These are phyloP conservation scores for Zygotorulaspora florentina DNA, from an alignment of 805 yeast genomes.

Conservation along the genomic window DNA sequence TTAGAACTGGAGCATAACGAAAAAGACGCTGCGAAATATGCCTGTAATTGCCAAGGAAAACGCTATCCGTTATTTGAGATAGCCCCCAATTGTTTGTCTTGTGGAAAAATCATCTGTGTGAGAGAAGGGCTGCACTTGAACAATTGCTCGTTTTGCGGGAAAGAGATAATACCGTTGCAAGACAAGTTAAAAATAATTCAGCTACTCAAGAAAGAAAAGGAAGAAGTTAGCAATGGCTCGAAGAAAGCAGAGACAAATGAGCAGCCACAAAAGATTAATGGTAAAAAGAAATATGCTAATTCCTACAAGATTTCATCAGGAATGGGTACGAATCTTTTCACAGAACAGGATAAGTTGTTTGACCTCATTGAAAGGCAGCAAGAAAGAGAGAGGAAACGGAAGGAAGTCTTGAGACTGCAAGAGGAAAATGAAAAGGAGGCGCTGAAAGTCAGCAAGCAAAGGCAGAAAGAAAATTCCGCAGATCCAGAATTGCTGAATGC, in stretches of 20 bases:
- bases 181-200: constrained; percentile 58
- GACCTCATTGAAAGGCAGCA: constrained; percentile 52
- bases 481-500: constrained; percentile 66
- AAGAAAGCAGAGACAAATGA: constrained; percentile 16
- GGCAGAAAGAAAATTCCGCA: constrained; percentile 41
- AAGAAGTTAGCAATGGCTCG: constrained; percentile 33
- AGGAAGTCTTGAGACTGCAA: constrained; percentile 27
- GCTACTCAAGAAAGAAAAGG: constrained; percentile 52
- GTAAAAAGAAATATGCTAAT: constrained; percentile 34
- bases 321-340: constrained; percentile 61
- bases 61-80: constrained; percentile 83
- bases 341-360: constrained; percentile 63
- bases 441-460: constrained; percentile 36
- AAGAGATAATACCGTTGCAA: constrained; percentile 55
- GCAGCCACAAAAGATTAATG: constrained; percentile 19
- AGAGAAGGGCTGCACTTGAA: constrained; percentile 74
- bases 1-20: constrained; percentile 40
- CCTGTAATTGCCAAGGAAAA: constrained; percentile 81
- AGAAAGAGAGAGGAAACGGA: constrained; percentile 36
- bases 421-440: constrained; percentile 35
- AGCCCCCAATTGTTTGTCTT: constrained; percentile 89
- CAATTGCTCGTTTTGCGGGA: constrained; percentile 81
- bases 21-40: constrained; percentile 24
- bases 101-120: constrained; percentile 90
- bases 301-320: constrained; percentile 53